A percentile compares a stretch with the other conserved stretches of the same genome.
phyloP scores from a whole-genome alignment of 306 rosid species.

The Delonix regia region DNA sequence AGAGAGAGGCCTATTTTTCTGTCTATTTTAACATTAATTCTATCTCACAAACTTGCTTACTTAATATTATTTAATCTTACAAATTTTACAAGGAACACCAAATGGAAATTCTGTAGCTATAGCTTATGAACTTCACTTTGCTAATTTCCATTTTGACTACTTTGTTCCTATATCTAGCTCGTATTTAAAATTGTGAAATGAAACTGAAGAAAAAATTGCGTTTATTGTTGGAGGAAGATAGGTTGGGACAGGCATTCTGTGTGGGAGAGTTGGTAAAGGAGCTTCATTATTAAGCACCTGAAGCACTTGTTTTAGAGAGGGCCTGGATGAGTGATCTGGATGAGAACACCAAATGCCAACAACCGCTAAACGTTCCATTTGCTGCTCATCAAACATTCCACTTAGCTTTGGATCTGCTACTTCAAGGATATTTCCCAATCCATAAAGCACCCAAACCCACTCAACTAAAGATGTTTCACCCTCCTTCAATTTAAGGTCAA shows the following conservation, averaged over 20 bases:
- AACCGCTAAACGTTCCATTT: slow-evolving; percentile 29
- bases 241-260: background rate
- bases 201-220: background rate
- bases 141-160: background rate
- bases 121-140: background rate
- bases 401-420: slow-evolving; percentile 34
- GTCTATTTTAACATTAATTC: no score
- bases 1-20: no score
- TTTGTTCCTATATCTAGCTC: background rate
- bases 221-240: background rate
- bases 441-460: slow-evolving; percentile 51
- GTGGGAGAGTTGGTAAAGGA: background rate
- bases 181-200: background rate
- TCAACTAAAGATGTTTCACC: slow-evolving; percentile 31
- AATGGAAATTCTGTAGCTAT: background rate
- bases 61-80: no score
- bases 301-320: slow-evolving; percentile 22
- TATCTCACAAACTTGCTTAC: no score
- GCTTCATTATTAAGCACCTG: slow-evolving; percentile 26
- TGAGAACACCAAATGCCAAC: slow-evolving; percentile 42
- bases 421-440: slow-evolving; percentile 10
- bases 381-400: slow-evolving; percentile 30
- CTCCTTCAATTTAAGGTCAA: slow-evolving; percentile 2
- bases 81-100: no score
- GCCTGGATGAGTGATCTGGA: slow-evolving; percentile 28